Percentiles rank a stretch among this genome's conserved stretches.
phyloP scores from a whole-genome alignment of 2,329 filamentous ascomycete species.

The Dendrostoma leiphaemia region DNA sequence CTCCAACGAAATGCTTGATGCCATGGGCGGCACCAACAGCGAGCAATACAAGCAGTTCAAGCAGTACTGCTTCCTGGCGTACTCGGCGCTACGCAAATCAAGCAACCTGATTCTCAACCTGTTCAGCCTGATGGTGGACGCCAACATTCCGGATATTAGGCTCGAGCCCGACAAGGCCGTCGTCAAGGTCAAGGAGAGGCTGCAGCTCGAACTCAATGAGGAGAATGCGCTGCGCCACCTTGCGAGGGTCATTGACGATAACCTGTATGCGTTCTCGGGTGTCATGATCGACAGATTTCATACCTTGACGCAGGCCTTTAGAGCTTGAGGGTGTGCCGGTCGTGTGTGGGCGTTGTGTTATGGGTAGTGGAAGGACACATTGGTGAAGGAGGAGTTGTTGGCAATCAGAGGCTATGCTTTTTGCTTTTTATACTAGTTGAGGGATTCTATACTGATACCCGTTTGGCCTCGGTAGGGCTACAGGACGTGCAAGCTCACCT shows the following conservation, averaged over 20 bases:
- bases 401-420: background rate
- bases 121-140: conserved; percentile 95
- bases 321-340: conserved; percentile 50
- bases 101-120: conserved; percentile 90
- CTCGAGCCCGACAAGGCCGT: conserved; percentile 92
- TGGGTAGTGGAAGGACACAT: background rate
- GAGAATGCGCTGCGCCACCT: conserved; percentile 89
- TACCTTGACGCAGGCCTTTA: conserved; percentile 88
- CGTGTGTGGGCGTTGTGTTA: background rate
- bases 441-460: background rate
- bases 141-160: conserved; percentile 93
- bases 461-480: background rate
- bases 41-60: conserved; percentile 87
- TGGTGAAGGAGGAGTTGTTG: too few relatives aligned
- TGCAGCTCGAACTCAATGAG: conserved; percentile 87
- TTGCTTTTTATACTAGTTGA: background rate
- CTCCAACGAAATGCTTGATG: conserved; percentile 96
- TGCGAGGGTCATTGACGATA: conserved; percentile 87
- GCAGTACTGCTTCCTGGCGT: conserved; percentile 94
- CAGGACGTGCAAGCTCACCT: background rate
- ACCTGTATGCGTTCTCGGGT: conserved; percentile 83
- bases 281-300: conserved; percentile 95
- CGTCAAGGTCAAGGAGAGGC: conserved; percentile 89
- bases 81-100: conserved; percentile 84
- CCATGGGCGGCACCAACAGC: conserved; percentile 84